Evolutionary conservation across 2,329 filamentous ascomycete species (phyloP).

Genomic region (Akanthomyces lecanii): DNA sequence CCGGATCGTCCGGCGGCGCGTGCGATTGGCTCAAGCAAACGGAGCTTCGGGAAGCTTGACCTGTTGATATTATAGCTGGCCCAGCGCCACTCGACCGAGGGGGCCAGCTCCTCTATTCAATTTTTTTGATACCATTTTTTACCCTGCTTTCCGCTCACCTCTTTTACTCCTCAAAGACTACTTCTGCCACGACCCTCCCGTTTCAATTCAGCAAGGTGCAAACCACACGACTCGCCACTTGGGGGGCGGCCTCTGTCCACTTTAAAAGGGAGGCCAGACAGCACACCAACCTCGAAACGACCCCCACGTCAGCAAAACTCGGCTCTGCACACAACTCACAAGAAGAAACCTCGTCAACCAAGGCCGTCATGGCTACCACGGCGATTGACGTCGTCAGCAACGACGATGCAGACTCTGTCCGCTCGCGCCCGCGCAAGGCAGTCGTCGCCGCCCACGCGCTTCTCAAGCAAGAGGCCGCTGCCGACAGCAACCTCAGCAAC

Average conservation of each 20-base stretch:
- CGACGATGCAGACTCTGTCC: conserved; percentile 38
- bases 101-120: background rate
- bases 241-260: background rate
- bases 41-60: conserved; percentile 6
- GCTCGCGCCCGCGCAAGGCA: conserved; percentile 48
- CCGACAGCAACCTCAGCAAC: conserved; percentile 33
- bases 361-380: conserved; percentile 26
- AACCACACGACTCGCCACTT: background rate
- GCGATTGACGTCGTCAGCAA: conserved; percentile 26
- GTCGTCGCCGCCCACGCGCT: conserved; percentile 15
- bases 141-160: background rate
- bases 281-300: background rate
- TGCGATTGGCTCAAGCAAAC: background rate
- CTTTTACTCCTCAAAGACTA: no score
- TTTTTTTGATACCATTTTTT: background rate
- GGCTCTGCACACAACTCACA: background rate
- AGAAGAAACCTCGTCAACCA: no score
- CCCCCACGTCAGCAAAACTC: background rate
- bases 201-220: background rate
- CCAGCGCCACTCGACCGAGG: background rate
- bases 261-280: conserved; percentile 2
- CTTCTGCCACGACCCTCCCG: background rate
- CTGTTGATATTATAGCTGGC: background rate
- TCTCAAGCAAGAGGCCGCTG: conserved; percentile 35
- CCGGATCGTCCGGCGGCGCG: conserved; percentile 6